These are phyloP conservation scores for Colletotrichum sp. DNA, from an alignment of 2,329 filamentous ascomycete species.

Conservation along the genomic window DNA sequence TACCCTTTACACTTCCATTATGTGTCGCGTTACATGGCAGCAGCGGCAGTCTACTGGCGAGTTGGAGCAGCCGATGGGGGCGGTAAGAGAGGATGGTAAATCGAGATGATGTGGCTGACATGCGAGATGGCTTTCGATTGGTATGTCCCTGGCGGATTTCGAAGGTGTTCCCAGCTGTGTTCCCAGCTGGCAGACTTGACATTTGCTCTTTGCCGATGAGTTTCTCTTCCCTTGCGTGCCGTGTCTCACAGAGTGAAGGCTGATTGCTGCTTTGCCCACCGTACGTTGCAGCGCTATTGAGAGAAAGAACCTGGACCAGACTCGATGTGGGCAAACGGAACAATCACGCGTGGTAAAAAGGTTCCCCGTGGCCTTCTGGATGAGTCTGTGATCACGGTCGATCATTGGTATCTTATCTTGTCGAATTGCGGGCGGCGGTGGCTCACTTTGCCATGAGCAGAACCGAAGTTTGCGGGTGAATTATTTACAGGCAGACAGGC, in stretches of 20 bases:
- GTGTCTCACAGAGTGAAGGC: not conserved
- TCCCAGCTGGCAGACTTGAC: not conserved
- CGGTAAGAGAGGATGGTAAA: not conserved
- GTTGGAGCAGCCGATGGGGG: not conserved
- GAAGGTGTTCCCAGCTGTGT: not conserved
- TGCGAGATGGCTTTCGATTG: not conserved
- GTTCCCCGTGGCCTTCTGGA: not conserved
- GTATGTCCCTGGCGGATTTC: not conserved
- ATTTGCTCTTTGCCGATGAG: not conserved
- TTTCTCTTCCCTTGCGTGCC: not conserved
- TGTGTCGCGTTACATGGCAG: not conserved
- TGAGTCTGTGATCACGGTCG: not conserved
- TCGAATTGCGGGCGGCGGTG: not conserved
- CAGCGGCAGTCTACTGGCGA: not conserved
- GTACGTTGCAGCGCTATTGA: not conserved
- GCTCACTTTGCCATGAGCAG: not conserved
- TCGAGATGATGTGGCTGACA: slow-evolving; percentile 6
- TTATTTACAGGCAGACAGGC: not conserved
- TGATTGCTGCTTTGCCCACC: not conserved
- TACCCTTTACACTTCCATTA: not conserved
- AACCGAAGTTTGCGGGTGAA: not conserved
- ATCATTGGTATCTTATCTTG: not conserved
- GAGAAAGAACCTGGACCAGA: not conserved
- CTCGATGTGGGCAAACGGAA: not conserved
- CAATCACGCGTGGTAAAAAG: not conserved